A percentile compares a stretch with the other conserved stretches of the same genome.
phyloP scores from a whole-genome alignment of 441 rosid genomes.

The Pelargonium cotyledonis region DNA sequence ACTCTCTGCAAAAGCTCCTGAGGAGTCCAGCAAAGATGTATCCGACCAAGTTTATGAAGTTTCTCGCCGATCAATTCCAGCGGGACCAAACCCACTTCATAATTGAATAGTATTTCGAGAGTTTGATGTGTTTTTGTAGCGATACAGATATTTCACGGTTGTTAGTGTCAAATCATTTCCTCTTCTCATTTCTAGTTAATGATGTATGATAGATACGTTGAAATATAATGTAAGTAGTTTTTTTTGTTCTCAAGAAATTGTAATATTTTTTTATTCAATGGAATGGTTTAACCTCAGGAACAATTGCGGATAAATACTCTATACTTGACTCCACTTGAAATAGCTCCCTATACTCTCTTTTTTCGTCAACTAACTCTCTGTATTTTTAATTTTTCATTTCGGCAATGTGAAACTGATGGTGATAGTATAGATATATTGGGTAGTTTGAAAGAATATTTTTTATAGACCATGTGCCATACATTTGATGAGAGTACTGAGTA shows the following conservation, averaged over 20 bases:
- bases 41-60: conserved; percentile 29
- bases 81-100: conserved; percentile 52
- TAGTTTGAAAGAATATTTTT: too few species aligned
- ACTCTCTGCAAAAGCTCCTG: conserved; percentile 28
- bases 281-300: too few species aligned
- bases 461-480: too few species aligned
- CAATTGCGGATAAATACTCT: too few species aligned
- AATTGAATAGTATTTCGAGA: conserved; percentile 24
- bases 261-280: conserved; percentile 8
- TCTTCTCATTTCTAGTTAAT: background rate
- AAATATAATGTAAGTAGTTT: conserved; percentile 17
- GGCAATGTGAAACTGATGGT: too few species aligned
- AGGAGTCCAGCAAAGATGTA: conserved; percentile 20
- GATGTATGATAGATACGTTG: conserved; percentile 23
- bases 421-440: too few species aligned
- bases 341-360: too few species aligned
- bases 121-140: conserved; percentile 5
- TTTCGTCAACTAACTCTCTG: too few species aligned
- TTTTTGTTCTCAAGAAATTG: conserved; percentile 10
- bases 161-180: conserved; percentile 8
- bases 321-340: too few species aligned
- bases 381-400: too few species aligned
- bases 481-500: too few species aligned
- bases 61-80: conserved; percentile 37
- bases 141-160: conserved; percentile 24